Evolutionary conservation across 495 filamentous ascomycete species (phyloP).

Genomic region (Elasticomyces elasticus): DNA sequence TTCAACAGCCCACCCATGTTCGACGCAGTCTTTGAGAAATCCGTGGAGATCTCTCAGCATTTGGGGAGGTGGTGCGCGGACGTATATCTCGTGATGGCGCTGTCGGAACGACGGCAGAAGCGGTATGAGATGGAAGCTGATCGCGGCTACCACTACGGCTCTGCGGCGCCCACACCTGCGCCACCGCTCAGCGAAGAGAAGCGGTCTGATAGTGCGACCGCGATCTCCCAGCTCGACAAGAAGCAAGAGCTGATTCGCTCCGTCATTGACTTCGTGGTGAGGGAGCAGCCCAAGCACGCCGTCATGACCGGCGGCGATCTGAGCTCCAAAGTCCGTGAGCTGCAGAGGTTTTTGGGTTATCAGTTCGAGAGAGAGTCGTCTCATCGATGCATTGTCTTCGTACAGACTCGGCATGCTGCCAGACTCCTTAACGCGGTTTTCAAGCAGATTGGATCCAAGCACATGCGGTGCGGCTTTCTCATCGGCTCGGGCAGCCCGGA

Average conservation of each 20-base stretch:
- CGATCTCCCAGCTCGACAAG: slow-evolving; percentile 38
- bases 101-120: slow-evolving; percentile 43
- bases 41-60: slow-evolving; percentile 51
- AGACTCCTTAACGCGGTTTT: slow-evolving; percentile 59
- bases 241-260: slow-evolving; percentile 48
- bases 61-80: slow-evolving; percentile 86
- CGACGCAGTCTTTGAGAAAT: slow-evolving; percentile 46
- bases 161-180: not conserved
- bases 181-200: not conserved
- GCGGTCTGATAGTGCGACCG: not conserved
- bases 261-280: slow-evolving; percentile 35
- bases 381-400: slow-evolving; percentile 81
- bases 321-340: slow-evolving; percentile 62
- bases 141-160: not conserved
- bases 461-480: slow-evolving; percentile 57
- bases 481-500: slow-evolving; percentile 46
- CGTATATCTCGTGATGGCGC: slow-evolving; percentile 61
- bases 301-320: slow-evolving; percentile 35
- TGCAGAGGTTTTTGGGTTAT: slow-evolving; percentile 47
- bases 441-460: slow-evolving; percentile 40
- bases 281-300: slow-evolving; percentile 13
- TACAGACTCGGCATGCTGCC: slow-evolving; percentile 67
- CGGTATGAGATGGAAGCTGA: slow-evolving; percentile 4
- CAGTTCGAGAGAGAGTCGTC: slow-evolving; percentile 48
- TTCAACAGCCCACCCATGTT: slow-evolving; percentile 52